A percentile compares a stretch with the other conserved stretches of the same genome.
phyloP scores from a whole-genome alignment of 1,284 basidiomycete species.

The Sphagnurus paluster region DNA sequence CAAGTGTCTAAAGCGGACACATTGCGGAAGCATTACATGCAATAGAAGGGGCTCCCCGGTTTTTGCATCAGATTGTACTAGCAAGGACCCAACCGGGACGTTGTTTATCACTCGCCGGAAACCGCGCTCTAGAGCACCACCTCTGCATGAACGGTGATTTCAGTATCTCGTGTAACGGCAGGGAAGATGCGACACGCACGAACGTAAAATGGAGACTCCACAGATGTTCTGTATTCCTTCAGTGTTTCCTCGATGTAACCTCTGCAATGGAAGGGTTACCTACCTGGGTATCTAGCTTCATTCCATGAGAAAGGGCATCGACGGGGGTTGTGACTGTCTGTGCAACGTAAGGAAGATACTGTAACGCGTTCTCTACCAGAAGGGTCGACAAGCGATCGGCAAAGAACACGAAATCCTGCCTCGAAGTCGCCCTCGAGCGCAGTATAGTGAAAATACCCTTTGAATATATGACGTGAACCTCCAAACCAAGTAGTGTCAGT shows the following conservation, averaged over 20 bases:
- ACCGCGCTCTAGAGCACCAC: constrained; percentile 90
- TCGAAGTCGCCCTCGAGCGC: constrained; percentile 66
- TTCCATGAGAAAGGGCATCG: constrained; percentile 58
- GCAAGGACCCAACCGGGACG: constrained; percentile 83
- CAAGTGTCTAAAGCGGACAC: constrained; percentile 61
- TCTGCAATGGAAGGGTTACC: constrained; percentile 9
- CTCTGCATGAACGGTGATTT: constrained; percentile 42
- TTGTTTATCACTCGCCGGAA: constrained; percentile 87
- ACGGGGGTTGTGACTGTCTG: constrained; percentile 73
- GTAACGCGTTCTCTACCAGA: constrained; percentile 84
- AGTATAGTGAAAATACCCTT: constrained; percentile 90
- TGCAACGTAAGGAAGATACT: constrained; percentile 71
- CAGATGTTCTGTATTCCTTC: constrained; percentile 56
- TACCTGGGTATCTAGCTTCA: constrained; percentile 60
- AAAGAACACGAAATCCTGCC: constrained; percentile 90
- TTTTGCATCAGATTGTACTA: constrained; percentile 86
- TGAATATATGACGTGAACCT: constrained; percentile 5
- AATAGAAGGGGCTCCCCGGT: constrained; percentile 90
- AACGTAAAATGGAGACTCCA: constrained; percentile 83
- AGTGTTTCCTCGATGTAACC: constrained; percentile 4
- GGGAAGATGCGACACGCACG: constrained; percentile 45
- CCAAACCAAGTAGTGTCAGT: neutral
- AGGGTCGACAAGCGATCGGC: constrained; percentile 84
- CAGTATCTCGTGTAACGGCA: constrained; percentile 9
- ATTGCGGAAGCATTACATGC: constrained; percentile 77